phyloP scores from a whole-genome alignment of 345 rosid species.

The Eucalyptus victrix region DNA sequence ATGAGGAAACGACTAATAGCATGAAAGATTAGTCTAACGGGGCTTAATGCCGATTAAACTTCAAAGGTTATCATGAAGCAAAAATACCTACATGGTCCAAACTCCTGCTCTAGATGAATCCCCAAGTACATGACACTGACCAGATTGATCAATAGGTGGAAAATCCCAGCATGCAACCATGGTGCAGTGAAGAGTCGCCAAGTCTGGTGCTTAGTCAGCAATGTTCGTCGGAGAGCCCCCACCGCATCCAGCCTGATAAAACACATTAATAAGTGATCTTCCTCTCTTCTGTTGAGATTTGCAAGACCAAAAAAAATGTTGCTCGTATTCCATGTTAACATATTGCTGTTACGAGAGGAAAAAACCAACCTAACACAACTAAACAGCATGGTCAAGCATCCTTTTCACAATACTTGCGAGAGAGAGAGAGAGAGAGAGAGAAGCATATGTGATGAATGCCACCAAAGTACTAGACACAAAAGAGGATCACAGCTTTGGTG shows the following conservation, averaged over 20 bases:
- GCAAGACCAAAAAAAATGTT: neutral
- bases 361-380: neutral
- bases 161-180: slow-evolving; percentile 72
- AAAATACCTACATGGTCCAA: slow-evolving; percentile 49
- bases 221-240: slow-evolving; percentile 55
- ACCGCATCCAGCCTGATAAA: slow-evolving; percentile 48
- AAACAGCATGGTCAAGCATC: neutral
- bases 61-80: neutral
- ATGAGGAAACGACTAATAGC: neutral
- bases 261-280: neutral
- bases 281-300: neutral
- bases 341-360: neutral
- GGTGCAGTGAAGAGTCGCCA: slow-evolving; percentile 70
- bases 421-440: neutral
- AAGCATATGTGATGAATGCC: neutral
- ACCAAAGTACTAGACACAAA: neutral
- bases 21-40: neutral
- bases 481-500: neutral
- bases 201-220: slow-evolving; percentile 32
- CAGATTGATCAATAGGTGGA: slow-evolving; percentile 72
- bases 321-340: neutral
- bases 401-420: neutral
- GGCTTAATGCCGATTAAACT: neutral
- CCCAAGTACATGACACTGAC: slow-evolving; percentile 50
- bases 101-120: slow-evolving; percentile 72